A percentile compares a stretch with the other conserved stretches of the same genome.
Evolutionary conservation across 129 eudicot genomes (phyloP).

Genomic region (Ambrosia trifida): DNA sequence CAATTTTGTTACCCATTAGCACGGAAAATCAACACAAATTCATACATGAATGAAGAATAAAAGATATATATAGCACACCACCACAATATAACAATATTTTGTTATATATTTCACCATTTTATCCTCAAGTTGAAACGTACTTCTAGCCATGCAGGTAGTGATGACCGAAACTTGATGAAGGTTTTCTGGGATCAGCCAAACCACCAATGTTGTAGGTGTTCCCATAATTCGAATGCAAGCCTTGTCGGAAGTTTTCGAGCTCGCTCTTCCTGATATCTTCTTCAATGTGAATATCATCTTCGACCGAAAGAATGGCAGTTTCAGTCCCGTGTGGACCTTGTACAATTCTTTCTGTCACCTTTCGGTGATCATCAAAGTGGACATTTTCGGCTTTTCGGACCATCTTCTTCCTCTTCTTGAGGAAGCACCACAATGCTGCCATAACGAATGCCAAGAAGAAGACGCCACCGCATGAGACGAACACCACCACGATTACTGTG

Average conservation of each 20-base stretch:
- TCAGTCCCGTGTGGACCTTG: conserved; percentile 73
- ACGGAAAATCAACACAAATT: no score
- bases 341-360: conserved; percentile 51
- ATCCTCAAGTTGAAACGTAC: conserved; percentile 9
- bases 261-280: conserved; percentile 59
- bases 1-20: no score
- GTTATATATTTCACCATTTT: conserved; percentile 24
- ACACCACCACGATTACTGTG: conserved; percentile 61
- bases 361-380: conserved; percentile 57
- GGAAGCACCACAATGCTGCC: conserved; percentile 70
- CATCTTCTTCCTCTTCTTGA: conserved; percentile 59
- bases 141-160: conserved; percentile 23
- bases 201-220: not conserved
- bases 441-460: conserved; percentile 76
- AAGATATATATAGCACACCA: conserved; percentile 18
- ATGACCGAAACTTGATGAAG: conserved; percentile 45
- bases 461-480: conserved; percentile 71
- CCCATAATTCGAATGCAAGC: conserved; percentile 26
- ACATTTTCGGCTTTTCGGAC: conserved; percentile 47
- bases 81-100: not conserved
- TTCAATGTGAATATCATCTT: conserved; percentile 69
- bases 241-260: conserved; percentile 26
- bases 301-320: conserved; percentile 53
- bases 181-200: conserved; percentile 28
- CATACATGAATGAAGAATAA: conserved; percentile 1